Conservation (phyloP, 495 filamentous ascomycete genomes). For the Penicillium dipodomyicola region DNA sequence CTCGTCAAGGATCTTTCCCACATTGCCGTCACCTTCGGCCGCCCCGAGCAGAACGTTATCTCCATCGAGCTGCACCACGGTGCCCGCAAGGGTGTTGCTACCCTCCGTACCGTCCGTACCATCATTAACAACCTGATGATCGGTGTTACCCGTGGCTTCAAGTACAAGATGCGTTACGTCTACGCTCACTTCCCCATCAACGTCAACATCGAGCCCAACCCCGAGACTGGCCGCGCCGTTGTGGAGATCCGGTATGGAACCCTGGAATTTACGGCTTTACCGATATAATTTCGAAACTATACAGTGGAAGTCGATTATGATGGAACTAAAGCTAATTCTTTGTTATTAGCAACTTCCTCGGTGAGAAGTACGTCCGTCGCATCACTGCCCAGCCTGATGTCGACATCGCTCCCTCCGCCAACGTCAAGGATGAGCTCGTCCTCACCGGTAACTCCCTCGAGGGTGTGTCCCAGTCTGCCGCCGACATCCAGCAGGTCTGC, state of each 20-base stretch:
- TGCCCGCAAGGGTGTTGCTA: conserved; percentile 92
- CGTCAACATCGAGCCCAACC: conserved; percentile 97
- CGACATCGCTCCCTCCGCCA: conserved; percentile 80
- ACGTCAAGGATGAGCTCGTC: conserved; percentile 94
- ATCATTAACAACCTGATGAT: conserved; percentile 97
- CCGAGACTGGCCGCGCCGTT: conserved; percentile 79
- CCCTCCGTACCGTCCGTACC: conserved; percentile 94
- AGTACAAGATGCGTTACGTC: conserved; percentile 99
- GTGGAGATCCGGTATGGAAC: conserved; percentile 92
- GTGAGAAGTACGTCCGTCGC: conserved; percentile 97
- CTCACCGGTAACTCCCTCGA: conserved; percentile 92
- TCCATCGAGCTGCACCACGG: conserved; percentile 97
- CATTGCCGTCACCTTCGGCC: conserved; percentile 90
- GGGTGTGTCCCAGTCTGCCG: conserved; percentile 93
- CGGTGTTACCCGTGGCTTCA: conserved; percentile 97
- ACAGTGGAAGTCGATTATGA: not conserved
- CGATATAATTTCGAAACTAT: not conserved
- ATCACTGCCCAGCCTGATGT: conserved; percentile 88
- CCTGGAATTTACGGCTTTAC: not conserved
- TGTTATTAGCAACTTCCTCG: conserved; percentile 86
- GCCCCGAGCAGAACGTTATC: conserved; percentile 76
- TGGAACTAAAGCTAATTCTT: conserved; percentile 3
- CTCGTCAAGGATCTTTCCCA: conserved; percentile 94
- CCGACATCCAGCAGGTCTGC: conserved; percentile 99
- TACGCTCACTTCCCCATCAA: conserved; percentile 99